Conservation (phyloP, 2,329 filamentous ascomycete species). For the Pseudogymnoascus sp. region DNA sequence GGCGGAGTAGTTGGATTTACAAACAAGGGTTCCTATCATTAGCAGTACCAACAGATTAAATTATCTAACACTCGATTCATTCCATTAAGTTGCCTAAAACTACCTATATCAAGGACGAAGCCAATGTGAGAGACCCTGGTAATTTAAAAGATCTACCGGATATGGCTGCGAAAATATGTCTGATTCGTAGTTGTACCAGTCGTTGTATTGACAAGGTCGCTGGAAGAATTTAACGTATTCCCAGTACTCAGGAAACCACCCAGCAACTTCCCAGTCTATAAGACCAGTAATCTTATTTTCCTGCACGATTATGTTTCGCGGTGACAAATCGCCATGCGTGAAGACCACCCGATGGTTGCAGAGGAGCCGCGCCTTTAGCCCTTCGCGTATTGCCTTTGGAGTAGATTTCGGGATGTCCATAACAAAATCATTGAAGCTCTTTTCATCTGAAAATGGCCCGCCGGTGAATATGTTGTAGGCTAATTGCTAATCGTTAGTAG, state of each 20-base stretch:
- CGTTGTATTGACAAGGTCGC: background rate
- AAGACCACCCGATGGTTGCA: background rate
- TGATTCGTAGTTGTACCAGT: background rate
- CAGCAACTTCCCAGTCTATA: conserved; percentile 13
- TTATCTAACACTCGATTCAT: background rate
- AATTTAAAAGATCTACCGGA: background rate
- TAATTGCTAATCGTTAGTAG: background rate
- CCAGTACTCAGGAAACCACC: conserved; percentile 14
- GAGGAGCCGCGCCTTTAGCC: background rate
- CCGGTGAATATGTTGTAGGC: background rate
- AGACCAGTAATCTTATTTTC: conserved; percentile 12
- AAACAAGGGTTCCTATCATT: background rate
- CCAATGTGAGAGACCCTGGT: background rate
- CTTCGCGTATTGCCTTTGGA: background rate
- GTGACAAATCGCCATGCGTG: conserved; percentile 11
- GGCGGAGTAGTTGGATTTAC: background rate
- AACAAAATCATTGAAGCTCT: background rate
- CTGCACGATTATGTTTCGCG: conserved; percentile 12
- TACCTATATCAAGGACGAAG: background rate
- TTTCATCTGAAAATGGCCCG: background rate
- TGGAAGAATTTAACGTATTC: conserved; percentile 11
- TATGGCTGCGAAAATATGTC: background rate
- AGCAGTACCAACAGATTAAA: background rate
- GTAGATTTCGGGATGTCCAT: background rate
- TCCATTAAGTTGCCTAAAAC: background rate